These are phyloP conservation scores for Coniferiporia sulphurascens DNA, from an alignment of 1,284 basidiomycete genomes.

Conservation along the genomic window DNA sequence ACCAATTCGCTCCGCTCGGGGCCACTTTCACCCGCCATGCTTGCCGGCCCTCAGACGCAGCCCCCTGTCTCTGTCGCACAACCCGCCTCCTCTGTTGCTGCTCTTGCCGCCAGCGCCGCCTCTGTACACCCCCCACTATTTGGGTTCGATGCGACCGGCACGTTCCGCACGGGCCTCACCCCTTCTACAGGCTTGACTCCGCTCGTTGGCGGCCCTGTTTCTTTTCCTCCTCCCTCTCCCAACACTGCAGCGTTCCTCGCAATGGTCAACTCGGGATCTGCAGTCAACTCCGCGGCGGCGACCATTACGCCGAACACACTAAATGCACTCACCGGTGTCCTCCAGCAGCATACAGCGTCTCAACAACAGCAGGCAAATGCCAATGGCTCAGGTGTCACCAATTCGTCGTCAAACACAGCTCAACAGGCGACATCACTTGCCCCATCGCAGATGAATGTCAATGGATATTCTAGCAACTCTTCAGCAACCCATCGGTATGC, in stretches of 20 bases:
- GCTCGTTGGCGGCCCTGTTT: slow-evolving; percentile 68
- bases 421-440: slow-evolving; percentile 6
- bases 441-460: slow-evolving; percentile 14
- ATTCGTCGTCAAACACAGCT: background rate
- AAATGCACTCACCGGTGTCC: slow-evolving; percentile 71
- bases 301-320: slow-evolving; percentile 92
- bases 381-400: background rate
- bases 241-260: slow-evolving; percentile 91
- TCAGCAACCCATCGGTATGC: slow-evolving; percentile 4
- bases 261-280: slow-evolving; percentile 74
- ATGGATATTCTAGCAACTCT: slow-evolving; percentile 18
- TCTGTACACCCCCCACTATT: slow-evolving; percentile 27
- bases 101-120: slow-evolving; percentile 18
- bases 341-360: slow-evolving; percentile 21
- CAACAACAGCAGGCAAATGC: background rate
- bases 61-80: slow-evolving; percentile 31
- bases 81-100: slow-evolving; percentile 28
- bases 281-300: slow-evolving; percentile 49
- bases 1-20: slow-evolving; percentile 82
- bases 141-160: slow-evolving; percentile 64
- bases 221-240: slow-evolving; percentile 83
- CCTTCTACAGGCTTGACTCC: slow-evolving; percentile 84
- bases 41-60: slow-evolving; percentile 72
- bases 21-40: slow-evolving; percentile 92
- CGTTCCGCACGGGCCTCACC: slow-evolving; percentile 77